A percentile compares a stretch with the other conserved stretches of the same genome.
These are phyloP conservation scores for Berberis vulgaris DNA, from an alignment of 164 flowering plant species.

Conservation along the genomic window DNA sequence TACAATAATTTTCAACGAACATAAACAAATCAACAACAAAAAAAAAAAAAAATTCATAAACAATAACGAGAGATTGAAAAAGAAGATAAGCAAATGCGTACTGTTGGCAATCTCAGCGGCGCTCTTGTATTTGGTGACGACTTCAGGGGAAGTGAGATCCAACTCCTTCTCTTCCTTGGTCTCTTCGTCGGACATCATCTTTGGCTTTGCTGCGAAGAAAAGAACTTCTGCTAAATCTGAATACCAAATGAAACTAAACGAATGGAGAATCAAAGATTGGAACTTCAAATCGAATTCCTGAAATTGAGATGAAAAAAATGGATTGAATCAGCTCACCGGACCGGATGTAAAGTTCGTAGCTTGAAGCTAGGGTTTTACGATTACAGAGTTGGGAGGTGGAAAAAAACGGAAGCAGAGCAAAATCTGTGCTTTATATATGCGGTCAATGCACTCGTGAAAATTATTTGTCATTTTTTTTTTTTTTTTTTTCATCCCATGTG, in stretches of 20 bases:
- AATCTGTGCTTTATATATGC: no score
- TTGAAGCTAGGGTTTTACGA: no score
- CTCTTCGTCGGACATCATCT: slow-evolving; percentile 76
- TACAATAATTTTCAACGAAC: slow-evolving; percentile 18
- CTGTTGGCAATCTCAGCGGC: slow-evolving; percentile 83
- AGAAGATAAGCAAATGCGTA: slow-evolving; percentile 10
- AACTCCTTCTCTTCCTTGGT: slow-evolving; percentile 68
- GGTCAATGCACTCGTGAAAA: no score
- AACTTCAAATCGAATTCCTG: no score
- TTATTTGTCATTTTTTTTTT: no score
- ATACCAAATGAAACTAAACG: neutral
- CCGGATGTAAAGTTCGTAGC: no score
- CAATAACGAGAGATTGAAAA: neutral
- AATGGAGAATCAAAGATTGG: no score
- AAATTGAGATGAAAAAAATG: no score
- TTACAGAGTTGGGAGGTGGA: no score
- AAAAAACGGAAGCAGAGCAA: no score
- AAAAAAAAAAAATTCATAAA: neutral
- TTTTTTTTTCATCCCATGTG: no score
- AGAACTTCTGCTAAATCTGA: neutral
- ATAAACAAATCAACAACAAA: neutral
- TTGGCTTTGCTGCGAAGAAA: neutral
- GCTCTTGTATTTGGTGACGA: slow-evolving; percentile 81
- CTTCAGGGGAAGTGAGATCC: slow-evolving; percentile 77
- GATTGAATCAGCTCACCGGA: no score